These are phyloP conservation scores for Fraxinus paxiana DNA, from an alignment of 305 asterid species.

Conservation along the genomic window DNA sequence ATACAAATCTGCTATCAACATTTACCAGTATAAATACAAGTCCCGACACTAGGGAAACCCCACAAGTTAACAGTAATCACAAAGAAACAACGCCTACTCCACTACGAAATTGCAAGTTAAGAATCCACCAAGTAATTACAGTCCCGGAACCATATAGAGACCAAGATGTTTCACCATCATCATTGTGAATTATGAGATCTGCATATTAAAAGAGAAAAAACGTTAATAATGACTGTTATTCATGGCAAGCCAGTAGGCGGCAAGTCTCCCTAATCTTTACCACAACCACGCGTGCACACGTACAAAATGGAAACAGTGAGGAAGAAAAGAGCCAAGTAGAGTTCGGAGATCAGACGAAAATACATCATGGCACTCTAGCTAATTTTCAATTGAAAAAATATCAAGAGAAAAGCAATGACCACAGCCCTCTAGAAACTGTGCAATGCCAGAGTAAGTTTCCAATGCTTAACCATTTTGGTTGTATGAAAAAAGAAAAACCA, in stretches of 20 bases:
- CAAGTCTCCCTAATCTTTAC: background rate
- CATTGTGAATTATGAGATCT: constrained; percentile 23
- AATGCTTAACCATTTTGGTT: background rate
- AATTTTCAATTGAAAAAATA: background rate
- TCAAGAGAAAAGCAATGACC: background rate
- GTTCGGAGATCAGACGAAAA: background rate
- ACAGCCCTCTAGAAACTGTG: background rate
- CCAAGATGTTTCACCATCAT: constrained; percentile 15
- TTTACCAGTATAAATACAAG: constrained; percentile 15
- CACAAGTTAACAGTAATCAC: constrained; percentile 16
- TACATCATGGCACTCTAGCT: background rate
- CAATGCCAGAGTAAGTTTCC: background rate
- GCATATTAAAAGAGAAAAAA: constrained; percentile 6
- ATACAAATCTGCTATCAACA: constrained; percentile 14
- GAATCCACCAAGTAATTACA: constrained; percentile 10
- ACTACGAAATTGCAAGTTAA: constrained; percentile 4
- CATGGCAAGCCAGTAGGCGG: background rate
- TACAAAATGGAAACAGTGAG: background rate
- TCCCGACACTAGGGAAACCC: background rate
- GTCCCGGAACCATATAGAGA: constrained; percentile 8
- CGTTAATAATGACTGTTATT: background rate
- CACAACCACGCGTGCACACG: background rate
- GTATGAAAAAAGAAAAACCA: background rate
- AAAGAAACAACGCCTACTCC: constrained; percentile 13
- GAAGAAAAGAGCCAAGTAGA: background rate